Evolutionary conservation across 306 rosid genomes (phyloP), one percentile per base, ranked within the genome.

Genomic region (Dryas drummondii): DNA sequence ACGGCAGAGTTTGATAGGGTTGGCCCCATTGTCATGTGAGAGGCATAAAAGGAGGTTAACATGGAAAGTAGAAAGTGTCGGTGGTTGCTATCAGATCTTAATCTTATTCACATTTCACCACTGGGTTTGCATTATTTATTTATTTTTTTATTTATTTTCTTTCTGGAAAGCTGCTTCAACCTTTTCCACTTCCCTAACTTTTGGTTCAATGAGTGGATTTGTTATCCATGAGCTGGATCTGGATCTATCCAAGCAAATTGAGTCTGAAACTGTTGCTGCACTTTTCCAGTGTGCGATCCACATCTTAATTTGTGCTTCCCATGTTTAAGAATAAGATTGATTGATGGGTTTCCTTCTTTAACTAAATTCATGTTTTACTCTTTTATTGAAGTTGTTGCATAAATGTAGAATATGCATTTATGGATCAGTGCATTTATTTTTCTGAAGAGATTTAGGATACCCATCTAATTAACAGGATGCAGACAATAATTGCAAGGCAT

Each of bases 1-100:
- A 70, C 8, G 68, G 82, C 54, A 42, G 55, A 37, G 62, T 78
- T 76, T 74, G 69, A 9, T 55, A 51, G 61, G 72, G 78, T 41
- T 84, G 88, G 94, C 92, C 56, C 75, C 81, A 65, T 26, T 61
- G 54, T 57, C 96, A 89, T 90, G 91, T 90, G 92, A 80, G 77
- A 22, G 61, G 73, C 76, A 72, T 76, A 79, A 89, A 81, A 61
- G 55, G 57, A n/a, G 63, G 66, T 74, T 84, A 75, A 78, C 81
- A 75, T 51, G 74, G 83, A 74, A 76, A 87, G 87, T 78, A 55
- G 79, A 17, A 54, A 59, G 52, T 79, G 93, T 88, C 88, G 91
- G 97, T 78, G 46, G 85, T 74, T 70, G 59, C 64, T 60, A 7
- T 81, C 82, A 73, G 82, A 84, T 87, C 83, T 78, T 68, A 27